phyloP scores from a whole-genome alignment of 805 yeast species.

The Candida odintsovae region DNA sequence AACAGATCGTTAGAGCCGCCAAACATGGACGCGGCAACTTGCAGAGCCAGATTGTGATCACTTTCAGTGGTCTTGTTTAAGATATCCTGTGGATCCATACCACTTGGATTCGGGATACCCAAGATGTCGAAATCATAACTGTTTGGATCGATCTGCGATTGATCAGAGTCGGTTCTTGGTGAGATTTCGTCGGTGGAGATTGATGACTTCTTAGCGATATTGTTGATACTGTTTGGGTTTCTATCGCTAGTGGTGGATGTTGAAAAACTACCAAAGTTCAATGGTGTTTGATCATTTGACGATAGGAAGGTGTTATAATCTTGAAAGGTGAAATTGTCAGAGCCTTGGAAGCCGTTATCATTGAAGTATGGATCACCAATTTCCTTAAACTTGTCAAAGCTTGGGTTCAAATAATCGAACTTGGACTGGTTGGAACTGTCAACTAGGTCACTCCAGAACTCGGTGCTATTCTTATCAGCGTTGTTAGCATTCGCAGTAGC shows the following conservation, averaged over 20 bases:
- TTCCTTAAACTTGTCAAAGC: slow-evolving; percentile 13
- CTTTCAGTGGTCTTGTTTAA: not conserved
- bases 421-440: slow-evolving; percentile 22
- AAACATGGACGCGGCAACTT: slow-evolving; percentile 25
- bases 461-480: slow-evolving; percentile 1
- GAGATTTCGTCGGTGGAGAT: slow-evolving; percentile 13
- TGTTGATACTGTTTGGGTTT: not conserved
- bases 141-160: not conserved
- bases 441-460: slow-evolving; percentile 20
- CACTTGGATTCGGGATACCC: not conserved
- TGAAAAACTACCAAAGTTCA: not conserved
- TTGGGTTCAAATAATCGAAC: slow-evolving; percentile 25
- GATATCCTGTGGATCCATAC: not conserved
- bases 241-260: not conserved
- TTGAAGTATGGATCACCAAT: slow-evolving; percentile 22
- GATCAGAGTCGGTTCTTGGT: slow-evolving; percentile 14
- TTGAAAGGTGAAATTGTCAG: slow-evolving; percentile 5
- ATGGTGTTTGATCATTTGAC: not conserved
- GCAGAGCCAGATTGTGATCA: slow-evolving; percentile 21
- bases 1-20: slow-evolving; percentile 10
- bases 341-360: not conserved
- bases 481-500: not conserved
- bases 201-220: not conserved
- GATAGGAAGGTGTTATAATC: slow-evolving; percentile 5
- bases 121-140: not conserved